Percentiles rank a stretch among this genome's conserved stretches.
Evolutionary conservation across 208 protist species (phyloP).

Genomic region (Trypanosoma scelopori): DNA sequence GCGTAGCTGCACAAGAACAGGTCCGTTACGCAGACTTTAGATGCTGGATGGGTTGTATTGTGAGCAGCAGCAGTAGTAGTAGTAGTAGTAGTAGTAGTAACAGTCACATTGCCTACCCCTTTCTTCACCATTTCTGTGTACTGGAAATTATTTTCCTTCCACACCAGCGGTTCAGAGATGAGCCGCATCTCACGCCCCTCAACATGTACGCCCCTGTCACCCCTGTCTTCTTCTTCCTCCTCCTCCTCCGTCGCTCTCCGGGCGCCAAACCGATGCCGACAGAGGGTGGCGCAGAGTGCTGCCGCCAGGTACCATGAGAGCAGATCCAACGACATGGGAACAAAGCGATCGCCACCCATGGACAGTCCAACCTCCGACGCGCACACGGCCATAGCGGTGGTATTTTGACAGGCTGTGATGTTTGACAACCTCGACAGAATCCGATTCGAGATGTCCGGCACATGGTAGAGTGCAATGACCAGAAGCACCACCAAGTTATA

Average conservation of each 20-base stretch:
- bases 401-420: constrained; percentile 10
- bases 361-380: constrained; percentile 16
- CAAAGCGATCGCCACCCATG: neutral
- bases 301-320: constrained; percentile 14
- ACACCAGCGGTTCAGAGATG: neutral
- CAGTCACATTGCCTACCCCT: neutral
- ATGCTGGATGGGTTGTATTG: neutral
- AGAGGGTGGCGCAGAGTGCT: constrained; percentile 9
- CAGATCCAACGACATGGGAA: constrained; percentile 10
- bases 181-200: neutral
- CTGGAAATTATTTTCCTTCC: neutral
- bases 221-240: neutral
- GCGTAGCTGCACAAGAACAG: constrained; percentile 8
- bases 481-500: constrained; percentile 27
- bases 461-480: constrained; percentile 15
- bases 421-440: constrained; percentile 2
- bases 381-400: constrained; percentile 2
- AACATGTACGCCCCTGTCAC: neutral
- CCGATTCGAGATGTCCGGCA: constrained; percentile 6
- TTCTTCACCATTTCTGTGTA: neutral
- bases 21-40: neutral
- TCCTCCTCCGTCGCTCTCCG: too few species aligned
- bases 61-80: neutral
- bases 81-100: too few species aligned
- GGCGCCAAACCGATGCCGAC: neutral